Base-by-base conservation (phyloP, 164 flowering plant species). In the Taxillus chinensis region DNA sequence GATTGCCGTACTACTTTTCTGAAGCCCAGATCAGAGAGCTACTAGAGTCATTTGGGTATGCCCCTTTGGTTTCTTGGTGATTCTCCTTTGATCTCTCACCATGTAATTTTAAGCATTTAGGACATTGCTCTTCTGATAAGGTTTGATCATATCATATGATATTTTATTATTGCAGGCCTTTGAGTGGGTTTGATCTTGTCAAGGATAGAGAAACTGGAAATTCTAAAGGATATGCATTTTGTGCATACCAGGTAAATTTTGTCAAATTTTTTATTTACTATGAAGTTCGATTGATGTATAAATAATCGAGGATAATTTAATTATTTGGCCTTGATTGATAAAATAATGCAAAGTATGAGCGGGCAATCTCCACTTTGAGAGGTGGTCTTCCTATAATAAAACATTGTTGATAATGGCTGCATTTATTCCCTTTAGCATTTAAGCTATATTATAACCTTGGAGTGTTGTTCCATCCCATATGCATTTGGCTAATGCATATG, bases 171-270 rank as follows among this genome's bases (percentile, higher is more conserved):
- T 72, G 55, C 84, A 87, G 95, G 37, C 74, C 89, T 39, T 64
- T 89, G 71, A 89, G 87, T 46, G 88, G 89, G 12, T 86, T 89
- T 73, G 89, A 86, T 57, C 86, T 89, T 55, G 96, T 86, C 16
- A 89, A 85, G 72, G 96, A 89, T 72, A 82, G 89, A 68, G 96
- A 89, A 60, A 86, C 96, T 8, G 96, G 96, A 65, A 89, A 89
- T 64, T 86, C 96, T 16, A 89, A 86, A 74, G 92, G 96, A 66
- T 89, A 89, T 80, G 96, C 83, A 39, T 89, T 89, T 72, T 89
- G 96, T 55, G 80, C 83, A 11, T 89, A 89, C 64, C 79, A 83
- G 90, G 95, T 84, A 48, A 41, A 73, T 37, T 63, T 6, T 7
- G 14, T 5, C 27, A 27, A 27, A 27, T 0, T 27, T 27, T 27